Evolutionary conservation across 495 filamentous ascomycete species (phyloP), one percentile per base, ranked within the genome.

Genomic region (Clavariopsis aquatica): DNA sequence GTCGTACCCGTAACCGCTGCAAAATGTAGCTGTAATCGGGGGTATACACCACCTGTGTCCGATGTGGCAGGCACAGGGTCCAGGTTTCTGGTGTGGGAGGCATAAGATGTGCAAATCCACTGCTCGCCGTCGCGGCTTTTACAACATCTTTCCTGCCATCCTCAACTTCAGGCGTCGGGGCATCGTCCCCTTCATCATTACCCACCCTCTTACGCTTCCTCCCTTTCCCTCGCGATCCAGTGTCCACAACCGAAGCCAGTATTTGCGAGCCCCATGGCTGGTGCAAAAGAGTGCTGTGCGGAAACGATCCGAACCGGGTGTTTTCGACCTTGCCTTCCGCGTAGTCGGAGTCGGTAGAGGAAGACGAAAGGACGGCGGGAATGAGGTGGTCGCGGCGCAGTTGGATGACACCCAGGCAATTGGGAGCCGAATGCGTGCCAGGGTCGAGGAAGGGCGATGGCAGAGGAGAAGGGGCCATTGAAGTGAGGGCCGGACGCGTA

Each of bases 11-110:
- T 52, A 98, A 80, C 49, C 92, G 83, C 72, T 96, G 91, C 23
- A 98, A 82, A 38, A 98, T 88, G 72, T 94, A 98, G 76, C 92
- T 96, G 77, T 96, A 96, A 75, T 98, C 94, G 10, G 95, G 92
- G 1, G 91, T 96, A 72, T 98, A 98, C 65, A 98, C 94, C 52
- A 98, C 93, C 76, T 98, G 94, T 9, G 94, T 98, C 52, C 94
- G 83, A 74, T 98, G 94, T 1, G 93, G 94, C 38, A 98, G 82
- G 38, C 88, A 90, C 26, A 84, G 77, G 0, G 95, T 98, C 94
- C 94, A 98, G 17, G 89, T 80, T 75, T 98, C 94, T 15, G 94
- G 91, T 0, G 95, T 96, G 0, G 95, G 95, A 27, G 89, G 90
- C 15, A 97, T 81, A 31, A 98, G 73, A 75, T 98, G 93, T 19